Evolutionary conservation across 331 rosid species (phyloP), one percentile per base, ranked within the genome.

Genomic region (Rhamnella rubrinervis): DNA sequence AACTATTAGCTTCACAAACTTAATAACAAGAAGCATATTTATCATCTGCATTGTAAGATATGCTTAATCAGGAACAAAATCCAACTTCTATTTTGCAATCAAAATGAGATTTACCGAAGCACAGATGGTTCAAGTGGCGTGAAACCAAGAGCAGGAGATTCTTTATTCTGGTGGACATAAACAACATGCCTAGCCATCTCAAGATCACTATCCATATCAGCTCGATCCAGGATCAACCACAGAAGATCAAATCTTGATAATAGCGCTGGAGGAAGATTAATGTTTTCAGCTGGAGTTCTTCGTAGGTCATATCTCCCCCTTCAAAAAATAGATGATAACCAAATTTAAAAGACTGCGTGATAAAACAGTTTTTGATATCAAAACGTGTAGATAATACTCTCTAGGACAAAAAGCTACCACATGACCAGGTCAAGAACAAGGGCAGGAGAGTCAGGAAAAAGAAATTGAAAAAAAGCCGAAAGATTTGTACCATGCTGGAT

Each of bases 261-360:
- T 17, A 89, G 89, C 38, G 99, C 99, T 41, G 96, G 97, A 4
- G 99, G 99, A 70, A 95, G 96, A 78, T 91, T 91, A 68, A 95
- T 95, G 74, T 95, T 95, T 82, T 95, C 99, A 66, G 97, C 97
- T 66, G 97, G 99, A 82, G 96, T 91, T 85, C 99, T 80, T 44
- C 96, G 87, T 50, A 95, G 78, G 82, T 91, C 99, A 74, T 95
- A 95, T 89, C 97, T 86, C 61, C 99, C 99, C 97, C 97, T 95
- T 75, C 81, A 86, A 70, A 73, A 57, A 65, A 66, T 56, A 61
- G n/a, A 57, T 3, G 15, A n/a, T 51, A 62, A 71, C 37, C 40
- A 66, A 65, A 66, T 60, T 85, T 46, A 75, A 81, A 53, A 59
- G 44, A 52, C 69, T 21, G 53, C 75, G 79, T 47, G 23, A 71